Base-by-base conservation (phyloP, 768 basidiomycete species). In the Glaciozyma antarctica region DNA sequence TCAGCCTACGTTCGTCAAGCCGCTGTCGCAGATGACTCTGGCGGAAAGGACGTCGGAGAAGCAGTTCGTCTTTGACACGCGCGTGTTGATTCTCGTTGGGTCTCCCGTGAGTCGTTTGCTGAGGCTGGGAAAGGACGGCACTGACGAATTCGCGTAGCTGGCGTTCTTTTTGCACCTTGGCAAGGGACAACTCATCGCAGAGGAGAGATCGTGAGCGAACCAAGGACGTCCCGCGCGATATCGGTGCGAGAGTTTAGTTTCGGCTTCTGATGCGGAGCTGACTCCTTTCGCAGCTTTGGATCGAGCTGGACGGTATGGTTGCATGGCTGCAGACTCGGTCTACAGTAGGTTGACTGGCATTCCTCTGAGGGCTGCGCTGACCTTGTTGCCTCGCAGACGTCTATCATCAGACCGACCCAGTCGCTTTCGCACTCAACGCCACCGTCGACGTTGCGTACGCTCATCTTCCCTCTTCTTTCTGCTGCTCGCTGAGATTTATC, bases 151-250 rank as follows among this genome's bases (percentile, higher is more conserved):
- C 19, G 12, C 43, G 24, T 34, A n/a, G 30, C 49, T 69, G 16
- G 67, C 68, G 5, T 66, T 72, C 55, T 71, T 72, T 69, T 64
- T 71, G 52, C 67, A 65, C 47, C 65, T 74, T 12, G 67, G 71
- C 17, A 64, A 66, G 26, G 72, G 67, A 0, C 72, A 74, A 47
- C 61, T 74, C 5, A 74, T 74, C 17, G 72, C 73, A n/a, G 2
- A 61, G 73, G 24, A 60, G 49, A 12, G 68, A 70, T 1, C 55
- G 70, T 2, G 68, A 62, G 43, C 53, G 73, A 22, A 71, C 70
- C 7, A 61, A 64, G 53, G 41, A 63, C 38, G 70, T 64, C 17
- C 53, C 52, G 5, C 47, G 54, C 15, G 72, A 71, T 30, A 64
- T 74, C 21, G 67, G 63, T n/a, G 21, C n/a, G 21, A 8, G n/a